Percentiles rank a stretch among this genome's conserved stretches.
phyloP scores from a whole-genome alignment of 805 yeast genomes.

The Sugiyamaella floridensis region DNA sequence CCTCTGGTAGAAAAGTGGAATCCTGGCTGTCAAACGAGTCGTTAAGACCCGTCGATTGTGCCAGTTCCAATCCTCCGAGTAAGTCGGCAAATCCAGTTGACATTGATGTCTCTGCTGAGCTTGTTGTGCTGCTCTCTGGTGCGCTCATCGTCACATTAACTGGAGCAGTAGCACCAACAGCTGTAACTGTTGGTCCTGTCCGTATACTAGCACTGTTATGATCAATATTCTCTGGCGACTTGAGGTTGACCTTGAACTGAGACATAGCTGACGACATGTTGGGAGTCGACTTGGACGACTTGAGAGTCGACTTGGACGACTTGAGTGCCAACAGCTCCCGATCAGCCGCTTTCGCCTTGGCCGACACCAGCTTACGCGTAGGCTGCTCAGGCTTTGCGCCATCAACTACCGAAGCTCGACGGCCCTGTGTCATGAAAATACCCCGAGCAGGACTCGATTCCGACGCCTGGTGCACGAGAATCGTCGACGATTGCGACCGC shows the following conservation, averaged over 20 bases:
- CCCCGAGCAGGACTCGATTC: conserved; percentile 30
- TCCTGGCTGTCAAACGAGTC: background rate
- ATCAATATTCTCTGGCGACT: conserved; percentile 6
- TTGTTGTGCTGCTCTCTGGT: background rate
- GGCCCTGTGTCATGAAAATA: conserved; percentile 14
- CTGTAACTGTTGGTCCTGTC: background rate
- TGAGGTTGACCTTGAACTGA: conserved; percentile 27
- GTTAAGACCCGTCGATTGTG: background rate
- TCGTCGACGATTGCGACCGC: conserved; percentile 22
- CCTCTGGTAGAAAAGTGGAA: background rate
- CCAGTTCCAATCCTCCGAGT: background rate
- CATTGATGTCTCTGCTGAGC: background rate
- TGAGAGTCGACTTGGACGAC: background rate
- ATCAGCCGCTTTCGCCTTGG: background rate
- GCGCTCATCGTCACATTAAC: background rate
- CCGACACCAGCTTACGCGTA: background rate
- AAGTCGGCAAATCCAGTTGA: background rate
- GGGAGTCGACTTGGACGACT: conserved; percentile 17
- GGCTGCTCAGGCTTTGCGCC: background rate
- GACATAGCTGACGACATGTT: conserved; percentile 28
- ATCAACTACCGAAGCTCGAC: background rate
- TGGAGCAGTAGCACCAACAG: no score
- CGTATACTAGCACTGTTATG: background rate
- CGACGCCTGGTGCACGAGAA: conserved; percentile 27
- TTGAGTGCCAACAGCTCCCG: background rate